Conservation (phyloP, 106 monocot species). For the Dendrobium huoshanense region DNA sequence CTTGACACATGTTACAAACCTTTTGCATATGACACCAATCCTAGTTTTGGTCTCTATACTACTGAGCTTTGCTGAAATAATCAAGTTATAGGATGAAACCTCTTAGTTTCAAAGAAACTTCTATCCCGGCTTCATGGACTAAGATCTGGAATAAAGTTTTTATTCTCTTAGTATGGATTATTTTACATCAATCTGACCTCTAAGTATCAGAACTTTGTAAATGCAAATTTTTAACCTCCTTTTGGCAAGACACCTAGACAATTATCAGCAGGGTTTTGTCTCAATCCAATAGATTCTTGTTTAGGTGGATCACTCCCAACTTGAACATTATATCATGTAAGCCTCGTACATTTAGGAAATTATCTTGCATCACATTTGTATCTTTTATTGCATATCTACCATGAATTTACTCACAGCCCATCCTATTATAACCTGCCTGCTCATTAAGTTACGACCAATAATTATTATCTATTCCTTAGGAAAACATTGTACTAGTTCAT, state of each 20-base stretch:
- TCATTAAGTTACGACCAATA: background rate
- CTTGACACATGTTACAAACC: background rate
- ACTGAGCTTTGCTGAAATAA: background rate
- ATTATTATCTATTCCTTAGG: background rate
- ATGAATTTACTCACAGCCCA: background rate
- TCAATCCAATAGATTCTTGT: too few species aligned
- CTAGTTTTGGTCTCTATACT: background rate
- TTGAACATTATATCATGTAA: background rate
- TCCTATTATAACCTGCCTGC: background rate
- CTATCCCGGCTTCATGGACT: background rate
- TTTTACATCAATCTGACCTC: background rate
- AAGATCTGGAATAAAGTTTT: background rate
- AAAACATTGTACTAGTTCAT: background rate
- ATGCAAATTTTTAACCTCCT: background rate
- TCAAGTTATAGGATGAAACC: background rate
- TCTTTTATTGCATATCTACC: background rate
- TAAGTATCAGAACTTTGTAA: background rate
- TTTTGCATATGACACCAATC: background rate
- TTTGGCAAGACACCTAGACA: background rate
- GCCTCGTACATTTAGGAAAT: background rate
- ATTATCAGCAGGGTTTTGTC: background rate
- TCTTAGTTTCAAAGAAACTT: background rate
- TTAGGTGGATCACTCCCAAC: too few species aligned
- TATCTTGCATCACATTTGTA: background rate
- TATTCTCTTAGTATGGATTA: background rate